These are phyloP conservation scores for Solanum virginianum DNA, from an alignment of 257 asterid species.

Conservation along the genomic window DNA sequence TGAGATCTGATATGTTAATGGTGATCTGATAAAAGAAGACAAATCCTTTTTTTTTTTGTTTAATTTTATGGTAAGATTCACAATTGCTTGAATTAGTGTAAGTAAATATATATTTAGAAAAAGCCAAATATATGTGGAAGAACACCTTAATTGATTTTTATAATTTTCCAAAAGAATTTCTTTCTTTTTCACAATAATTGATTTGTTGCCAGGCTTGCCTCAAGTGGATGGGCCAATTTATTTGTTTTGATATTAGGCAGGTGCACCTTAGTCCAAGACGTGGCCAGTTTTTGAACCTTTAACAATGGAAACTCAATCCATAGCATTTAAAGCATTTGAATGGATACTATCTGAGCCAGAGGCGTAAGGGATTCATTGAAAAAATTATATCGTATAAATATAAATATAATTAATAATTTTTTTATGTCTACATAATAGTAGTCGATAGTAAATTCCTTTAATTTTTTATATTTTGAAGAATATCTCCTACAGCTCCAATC, in stretches of 20 bases:
- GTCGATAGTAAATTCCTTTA: neutral
- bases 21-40: no score
- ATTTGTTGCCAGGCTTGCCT: neutral
- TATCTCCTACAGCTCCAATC: neutral
- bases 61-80: no score
- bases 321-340: neutral
- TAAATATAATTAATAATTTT: no score
- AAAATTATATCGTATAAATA: no score
- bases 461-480: neutral
- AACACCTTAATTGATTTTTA: neutral
- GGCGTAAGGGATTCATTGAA: neutral
- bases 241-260: neutral
- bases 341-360: neutral
- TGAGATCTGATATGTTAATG: no score
- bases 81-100: no score
- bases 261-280: neutral
- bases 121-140: neutral
- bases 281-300: neutral
- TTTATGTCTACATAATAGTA: neutral
- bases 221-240: neutral
- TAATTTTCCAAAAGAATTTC: neutral
- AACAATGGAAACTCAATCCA: neutral
- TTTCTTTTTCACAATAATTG: neutral
- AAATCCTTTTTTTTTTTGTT: no score
- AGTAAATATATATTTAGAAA: no score